Conservation (phyloP, 1,284 basidiomycete species). For the Takashimella koratensis region DNA sequence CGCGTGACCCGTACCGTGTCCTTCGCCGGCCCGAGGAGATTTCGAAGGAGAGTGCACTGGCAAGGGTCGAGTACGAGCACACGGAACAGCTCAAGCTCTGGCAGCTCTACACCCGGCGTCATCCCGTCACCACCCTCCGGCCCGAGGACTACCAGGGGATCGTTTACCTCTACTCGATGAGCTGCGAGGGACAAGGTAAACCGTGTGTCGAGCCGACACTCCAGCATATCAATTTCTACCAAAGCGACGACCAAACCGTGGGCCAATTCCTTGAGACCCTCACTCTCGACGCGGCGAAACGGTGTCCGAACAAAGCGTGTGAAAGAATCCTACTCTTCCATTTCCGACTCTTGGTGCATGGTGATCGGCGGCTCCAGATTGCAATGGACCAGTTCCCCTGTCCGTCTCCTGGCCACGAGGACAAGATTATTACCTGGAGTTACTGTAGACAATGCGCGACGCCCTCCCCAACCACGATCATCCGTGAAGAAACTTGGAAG, state of each 20-base stretch:
- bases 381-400: slow-evolving; percentile 70
- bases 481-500: slow-evolving; percentile 85
- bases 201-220: slow-evolving; percentile 54
- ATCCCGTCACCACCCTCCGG: slow-evolving; percentile 74
- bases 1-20: slow-evolving; percentile 37
- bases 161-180: slow-evolving; percentile 45
- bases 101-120: slow-evolving; percentile 85
- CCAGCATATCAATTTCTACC: slow-evolving; percentile 81
- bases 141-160: slow-evolving; percentile 93
- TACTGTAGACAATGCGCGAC: slow-evolving; percentile 77
- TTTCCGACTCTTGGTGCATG: slow-evolving; percentile 84
- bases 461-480: slow-evolving; percentile 80
- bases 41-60: slow-evolving; percentile 64
- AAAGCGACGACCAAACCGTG: slow-evolving; percentile 84
- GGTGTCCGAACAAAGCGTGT: slow-evolving; percentile 77
- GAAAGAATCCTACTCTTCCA: slow-evolving; percentile 76
- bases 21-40: slow-evolving; percentile 54
- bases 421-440: slow-evolving; percentile 87
- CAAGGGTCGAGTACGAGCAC: slow-evolving; percentile 69
- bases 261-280: slow-evolving; percentile 82
- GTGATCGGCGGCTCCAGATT: slow-evolving; percentile 75
- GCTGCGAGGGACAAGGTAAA: slow-evolving; percentile 48
- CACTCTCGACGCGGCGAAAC: slow-evolving; percentile 63
- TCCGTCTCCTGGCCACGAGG: slow-evolving; percentile 53
- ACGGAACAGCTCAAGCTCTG: slow-evolving; percentile 80